These are phyloP conservation scores for Phytophthora vignae DNA, from an alignment of 352 stramenopile species.

Conservation along the genomic window DNA sequence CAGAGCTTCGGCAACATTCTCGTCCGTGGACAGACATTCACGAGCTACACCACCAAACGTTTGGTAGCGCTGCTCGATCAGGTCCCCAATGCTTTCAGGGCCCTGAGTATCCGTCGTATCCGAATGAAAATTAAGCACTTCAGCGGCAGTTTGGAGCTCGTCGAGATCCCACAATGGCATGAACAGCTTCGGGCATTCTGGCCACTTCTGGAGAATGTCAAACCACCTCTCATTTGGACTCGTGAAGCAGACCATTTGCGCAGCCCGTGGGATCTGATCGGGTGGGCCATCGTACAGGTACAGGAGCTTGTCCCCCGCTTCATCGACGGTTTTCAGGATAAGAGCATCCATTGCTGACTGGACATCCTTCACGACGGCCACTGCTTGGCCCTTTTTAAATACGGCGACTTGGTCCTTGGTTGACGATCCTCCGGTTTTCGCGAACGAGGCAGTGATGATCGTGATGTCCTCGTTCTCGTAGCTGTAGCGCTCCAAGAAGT, in stretches of 20 bases:
- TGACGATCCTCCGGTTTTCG: neutral
- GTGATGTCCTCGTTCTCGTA: neutral
- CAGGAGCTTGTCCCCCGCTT: neutral
- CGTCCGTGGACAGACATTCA: neutral
- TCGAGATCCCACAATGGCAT: neutral
- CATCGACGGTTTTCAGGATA: neutral
- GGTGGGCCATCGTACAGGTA: neutral
- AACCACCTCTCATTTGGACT: neutral
- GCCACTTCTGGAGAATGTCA: neutral
- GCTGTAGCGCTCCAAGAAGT: neutral
- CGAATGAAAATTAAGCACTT: neutral
- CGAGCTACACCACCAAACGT: neutral
- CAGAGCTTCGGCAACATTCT: neutral
- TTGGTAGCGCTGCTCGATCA: neutral
- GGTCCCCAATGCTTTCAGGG: neutral
- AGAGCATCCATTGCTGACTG: neutral
- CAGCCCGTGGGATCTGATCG: neutral
- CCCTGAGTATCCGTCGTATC: no score
- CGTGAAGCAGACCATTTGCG: neutral
- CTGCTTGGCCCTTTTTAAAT: neutral
- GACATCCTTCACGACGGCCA: neutral
- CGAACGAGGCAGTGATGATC: neutral
- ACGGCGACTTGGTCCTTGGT: neutral
- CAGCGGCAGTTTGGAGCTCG: neutral
- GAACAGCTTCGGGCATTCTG: neutral